Conservation (phyloP, 176 grass and related monocot species). For the Lolium perenne region DNA sequence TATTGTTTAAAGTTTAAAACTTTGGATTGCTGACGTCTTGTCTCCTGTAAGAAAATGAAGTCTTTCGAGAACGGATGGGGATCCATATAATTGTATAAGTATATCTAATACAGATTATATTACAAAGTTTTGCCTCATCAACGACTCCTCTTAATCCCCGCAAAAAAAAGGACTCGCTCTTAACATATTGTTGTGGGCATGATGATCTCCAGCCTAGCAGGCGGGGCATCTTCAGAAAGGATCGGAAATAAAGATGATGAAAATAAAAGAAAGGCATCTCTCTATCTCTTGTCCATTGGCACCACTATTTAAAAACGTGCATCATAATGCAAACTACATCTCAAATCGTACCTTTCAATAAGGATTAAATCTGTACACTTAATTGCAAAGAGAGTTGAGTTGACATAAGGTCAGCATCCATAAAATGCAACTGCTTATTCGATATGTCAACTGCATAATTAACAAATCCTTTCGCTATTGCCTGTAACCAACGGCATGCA, state of each 20-base stretch:
- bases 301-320: too few relatives aligned
- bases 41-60: too few relatives aligned
- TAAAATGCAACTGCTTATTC: slow-evolving; percentile 12
- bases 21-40: too few relatives aligned
- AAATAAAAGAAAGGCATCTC: too few relatives aligned
- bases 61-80: too few relatives aligned
- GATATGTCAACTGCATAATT: slow-evolving; percentile 5
- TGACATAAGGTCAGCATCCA: slow-evolving; percentile 31
- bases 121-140: not conserved
- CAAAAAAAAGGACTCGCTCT: too few relatives aligned
- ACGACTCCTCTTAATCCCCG: too few relatives aligned
- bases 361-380: not conserved
- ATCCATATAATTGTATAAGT: not conserved
- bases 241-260: too few relatives aligned
- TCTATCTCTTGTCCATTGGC: too few relatives aligned
- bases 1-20: too few relatives aligned
- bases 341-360: not conserved
- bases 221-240: too few relatives aligned
- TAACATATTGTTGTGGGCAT: not conserved
- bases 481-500: not conserved
- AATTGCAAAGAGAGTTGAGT: slow-evolving; percentile 16
- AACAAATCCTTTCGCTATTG: not conserved
- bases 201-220: not conserved
- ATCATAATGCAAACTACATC: too few relatives aligned
- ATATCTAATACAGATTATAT: not conserved